Evolutionary conservation across 306 rosid genomes (phyloP), one percentile per base, ranked within the genome.

Genomic region (Arachis stenosperma): DNA sequence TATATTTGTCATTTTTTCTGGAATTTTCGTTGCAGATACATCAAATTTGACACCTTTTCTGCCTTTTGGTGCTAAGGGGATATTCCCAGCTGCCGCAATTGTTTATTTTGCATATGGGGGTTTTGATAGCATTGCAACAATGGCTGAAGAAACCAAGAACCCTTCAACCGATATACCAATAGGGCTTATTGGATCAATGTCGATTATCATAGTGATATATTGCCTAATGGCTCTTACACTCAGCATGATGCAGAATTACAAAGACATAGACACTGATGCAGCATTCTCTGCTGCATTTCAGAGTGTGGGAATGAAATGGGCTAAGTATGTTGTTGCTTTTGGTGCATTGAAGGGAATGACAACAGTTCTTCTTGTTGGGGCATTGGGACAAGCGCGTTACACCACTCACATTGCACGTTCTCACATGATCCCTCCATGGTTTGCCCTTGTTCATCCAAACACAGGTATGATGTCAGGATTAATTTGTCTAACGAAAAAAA

Each of bases 331-430:
- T 51, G 97, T 89, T 46, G 90, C 96, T 69, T 75, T 91, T 63
- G 88, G 91, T 47, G 92, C 97, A 9, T 42, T 91, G 8, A 89
- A 86, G 75, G 96, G 93, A 1, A 92, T 91, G 93, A 87, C 97
- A 30, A 89, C 91, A 58, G 91, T 91, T 27, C 92, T 91, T 71
- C 67, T 89, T 7, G 89, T 84, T 0, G 97, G 87, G 3, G 72
- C 89, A 5, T 62, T 89, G 5, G 85, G 86, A 52, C 88, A 86
- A 57, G 88, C 75, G 0, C 86, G 91, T 40, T 89, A 89, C 15
- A 81, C 70, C 7, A 86, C 90, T 73, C 97, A 91, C 59, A 89
- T 89, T n/a, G 96, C 97, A 14, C 84, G 93, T 40, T 83, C 88
- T 0, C 96, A 86, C 82, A 89, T 91, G 88, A 87, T 91, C 50